A percentile compares a stretch with the other conserved stretches of the same genome.
Evolutionary conservation across 176 grass and related monocot species (phyloP).

Genomic region (Musa schizocarpa): DNA sequence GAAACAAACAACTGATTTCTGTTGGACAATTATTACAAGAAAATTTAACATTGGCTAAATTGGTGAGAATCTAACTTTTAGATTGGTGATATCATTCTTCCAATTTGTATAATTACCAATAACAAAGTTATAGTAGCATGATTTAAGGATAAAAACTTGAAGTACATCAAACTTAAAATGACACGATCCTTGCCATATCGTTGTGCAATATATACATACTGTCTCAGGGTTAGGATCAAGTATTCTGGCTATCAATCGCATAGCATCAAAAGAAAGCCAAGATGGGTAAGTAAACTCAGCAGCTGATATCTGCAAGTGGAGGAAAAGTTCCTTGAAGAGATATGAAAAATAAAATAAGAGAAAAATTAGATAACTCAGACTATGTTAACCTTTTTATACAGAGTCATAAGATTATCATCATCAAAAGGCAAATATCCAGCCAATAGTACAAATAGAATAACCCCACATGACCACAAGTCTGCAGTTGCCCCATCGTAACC

Average conservation of each 20-base stretch:
- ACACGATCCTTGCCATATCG: background rate
- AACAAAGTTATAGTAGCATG: too few species aligned
- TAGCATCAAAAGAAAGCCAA: conserved; percentile 85
- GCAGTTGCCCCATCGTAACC: conserved; percentile 91
- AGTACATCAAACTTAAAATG: too few species aligned
- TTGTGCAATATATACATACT: conserved; percentile 36
- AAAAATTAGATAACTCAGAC: too few species aligned
- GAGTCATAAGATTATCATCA: conserved; percentile 70
- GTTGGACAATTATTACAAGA: too few species aligned
- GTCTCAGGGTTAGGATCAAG: conserved; percentile 73
- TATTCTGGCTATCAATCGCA: conserved; percentile 74
- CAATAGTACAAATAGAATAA: conserved; percentile 88
- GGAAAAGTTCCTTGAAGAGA: too few species aligned
- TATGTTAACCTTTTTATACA: conserved; percentile 78
- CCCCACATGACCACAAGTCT: conserved; percentile 95
- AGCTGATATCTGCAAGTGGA: conserved; percentile 52
- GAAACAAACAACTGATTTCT: too few species aligned
- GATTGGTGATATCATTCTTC: too few species aligned
- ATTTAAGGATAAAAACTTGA: too few species aligned
- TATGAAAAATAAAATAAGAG: too few species aligned
- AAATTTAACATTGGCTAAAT: too few species aligned
- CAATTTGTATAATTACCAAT: too few species aligned
- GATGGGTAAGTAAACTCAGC: conserved; percentile 71
- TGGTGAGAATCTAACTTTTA: too few species aligned
- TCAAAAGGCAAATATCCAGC: conserved; percentile 94